Percentiles rank a stretch among this genome's conserved stretches.
Evolutionary conservation across 352 stramenopile species (phyloP).

Genomic region (Vaucheria bursata): DNA sequence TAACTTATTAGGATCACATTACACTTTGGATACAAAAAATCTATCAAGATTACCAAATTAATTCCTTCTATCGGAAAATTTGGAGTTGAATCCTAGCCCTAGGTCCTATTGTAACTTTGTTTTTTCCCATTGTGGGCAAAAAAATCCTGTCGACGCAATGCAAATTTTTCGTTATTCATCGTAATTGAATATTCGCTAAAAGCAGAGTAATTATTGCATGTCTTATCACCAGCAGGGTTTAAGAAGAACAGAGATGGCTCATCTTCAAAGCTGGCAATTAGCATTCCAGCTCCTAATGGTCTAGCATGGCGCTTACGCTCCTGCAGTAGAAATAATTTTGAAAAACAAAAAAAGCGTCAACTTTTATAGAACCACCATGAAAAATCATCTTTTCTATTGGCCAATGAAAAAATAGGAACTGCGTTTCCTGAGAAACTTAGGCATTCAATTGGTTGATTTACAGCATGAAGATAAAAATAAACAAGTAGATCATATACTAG

Average conservation of each 20-base stretch:
- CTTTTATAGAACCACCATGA: too few species aligned
- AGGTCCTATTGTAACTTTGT: not conserved
- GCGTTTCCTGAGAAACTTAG: too few species aligned
- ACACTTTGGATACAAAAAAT: not conserved
- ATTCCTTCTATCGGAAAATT: too few species aligned
- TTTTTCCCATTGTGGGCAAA: not conserved
- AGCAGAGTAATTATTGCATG: not conserved
- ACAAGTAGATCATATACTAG: too few species aligned
- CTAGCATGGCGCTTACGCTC: not conserved
- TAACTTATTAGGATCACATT: not conserved
- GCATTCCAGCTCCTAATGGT: not conserved
- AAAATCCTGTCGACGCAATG: not conserved
- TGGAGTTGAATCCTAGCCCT: not conserved
- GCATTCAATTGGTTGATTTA: too few species aligned
- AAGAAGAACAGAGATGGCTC: not conserved
- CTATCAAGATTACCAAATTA: too few species aligned
- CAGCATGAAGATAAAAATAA: too few species aligned
- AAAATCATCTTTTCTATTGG: too few species aligned
- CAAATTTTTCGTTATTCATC: not conserved
- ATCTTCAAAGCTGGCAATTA: not conserved
- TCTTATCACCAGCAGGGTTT: not conserved
- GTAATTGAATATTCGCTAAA: not conserved
- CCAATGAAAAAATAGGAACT: too few species aligned
- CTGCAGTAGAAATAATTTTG: too few species aligned
- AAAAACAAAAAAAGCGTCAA: too few species aligned